Evolutionary conservation across 148 eudicot genomes (phyloP).

Genomic region (Pouteria glomerata): DNA sequence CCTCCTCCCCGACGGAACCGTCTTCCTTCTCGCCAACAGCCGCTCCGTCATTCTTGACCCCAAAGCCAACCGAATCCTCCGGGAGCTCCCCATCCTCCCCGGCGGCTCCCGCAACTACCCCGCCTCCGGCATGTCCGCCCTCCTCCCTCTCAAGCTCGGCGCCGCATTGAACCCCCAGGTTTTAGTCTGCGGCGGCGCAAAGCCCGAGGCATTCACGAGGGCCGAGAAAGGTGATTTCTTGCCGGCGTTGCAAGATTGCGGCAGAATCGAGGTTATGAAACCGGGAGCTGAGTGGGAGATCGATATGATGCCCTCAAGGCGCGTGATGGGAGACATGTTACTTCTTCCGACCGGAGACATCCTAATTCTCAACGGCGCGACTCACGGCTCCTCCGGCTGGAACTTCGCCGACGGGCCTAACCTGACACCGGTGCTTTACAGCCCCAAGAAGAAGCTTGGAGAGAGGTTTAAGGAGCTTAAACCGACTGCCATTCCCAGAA

Average conservation of each 20-base stretch:
- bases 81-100: conserved; percentile 42
- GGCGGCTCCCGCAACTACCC: conserved; percentile 93
- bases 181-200: conserved; percentile 64
- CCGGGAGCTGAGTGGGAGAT: conserved; percentile 46
- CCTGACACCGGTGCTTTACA: conserved; percentile 51
- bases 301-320: conserved; percentile 62
- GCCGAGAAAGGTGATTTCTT: conserved; percentile 23
- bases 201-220: conserved; percentile 20
- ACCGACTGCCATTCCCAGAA: conserved; percentile 42
- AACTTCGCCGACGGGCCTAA: conserved; percentile 37
- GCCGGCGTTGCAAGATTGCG: conserved; percentile 57
- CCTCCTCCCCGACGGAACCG: conserved; percentile 68
- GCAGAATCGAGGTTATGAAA: conserved; percentile 30
- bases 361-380: conserved; percentile 64
- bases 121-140: conserved; percentile 54
- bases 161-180: conserved; percentile 32
- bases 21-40: conserved; percentile 66
- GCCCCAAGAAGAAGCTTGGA: conserved; percentile 28
- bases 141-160: conserved; percentile 52
- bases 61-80: conserved; percentile 26
- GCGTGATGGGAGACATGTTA: conserved; percentile 81
- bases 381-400: conserved; percentile 71
- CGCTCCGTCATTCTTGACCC: conserved; percentile 49
- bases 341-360: conserved; percentile 62
- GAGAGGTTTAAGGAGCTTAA: conserved; percentile 39